Evolutionary conservation across 805 yeast genomes (phyloP), one percentile per base, ranked within the genome.

Genomic region (Monosporozyma servazzii): DNA sequence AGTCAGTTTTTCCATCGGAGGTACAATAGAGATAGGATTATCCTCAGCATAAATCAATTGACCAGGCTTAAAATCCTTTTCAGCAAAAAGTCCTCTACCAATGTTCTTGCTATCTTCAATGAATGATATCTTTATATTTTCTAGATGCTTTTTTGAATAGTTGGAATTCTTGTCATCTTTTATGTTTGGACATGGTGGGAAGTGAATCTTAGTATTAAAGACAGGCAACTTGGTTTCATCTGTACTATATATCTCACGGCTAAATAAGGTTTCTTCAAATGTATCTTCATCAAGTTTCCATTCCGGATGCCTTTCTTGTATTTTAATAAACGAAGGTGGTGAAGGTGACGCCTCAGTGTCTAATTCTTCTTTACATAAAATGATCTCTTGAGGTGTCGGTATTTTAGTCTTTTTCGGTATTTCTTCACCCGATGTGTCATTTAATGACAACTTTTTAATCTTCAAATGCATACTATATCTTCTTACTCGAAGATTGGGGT

Each of bases 301-400:
- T 45, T 69, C 70, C 0, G 81, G 77, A 57, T 85, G 75, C 47
- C 71, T 69, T 27, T 63, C 54, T 57, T 78, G 80, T 43, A 87
- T 70, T 11, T 74, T 57, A 71, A 51, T 75, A 80, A 20, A 86
- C 69, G 56, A 81, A 79, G 11, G 73, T 71, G 9, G 76, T 67
- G 1, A 85, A 82, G 20, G 82, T 62, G 10, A 76, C 69, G 60
- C 84, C 89, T 25, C 81, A 75, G 1, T 74, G 66, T 1, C 41
- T 4, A 87, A 82, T 57, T 84, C 88, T 49, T 75, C 74, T 56
- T 79, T 80, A 91, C 93, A 86, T 9, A 84, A 64, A 5, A 72
- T 69, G 42, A 83, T 70, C 63, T 81, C 80, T 43, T 84, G 69
- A 48, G 76, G 80, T 50, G 75, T 76, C 3, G 88, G 88, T n/a